Conservation (phyloP, 352 stramenopile species). For the Phytophthora brassicae region DNA sequence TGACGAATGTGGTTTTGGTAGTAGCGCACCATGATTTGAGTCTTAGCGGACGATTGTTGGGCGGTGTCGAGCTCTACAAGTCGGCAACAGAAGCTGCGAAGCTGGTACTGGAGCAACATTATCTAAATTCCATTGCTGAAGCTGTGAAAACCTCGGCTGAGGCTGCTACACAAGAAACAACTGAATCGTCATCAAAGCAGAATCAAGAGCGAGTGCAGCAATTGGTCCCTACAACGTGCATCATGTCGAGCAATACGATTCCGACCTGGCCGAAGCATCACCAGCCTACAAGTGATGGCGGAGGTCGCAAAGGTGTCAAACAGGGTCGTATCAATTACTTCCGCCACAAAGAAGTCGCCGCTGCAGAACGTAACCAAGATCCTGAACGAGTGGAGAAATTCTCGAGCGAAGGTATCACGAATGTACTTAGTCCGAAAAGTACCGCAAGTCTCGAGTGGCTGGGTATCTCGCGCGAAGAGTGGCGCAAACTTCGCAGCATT, state of each 20-base stretch:
- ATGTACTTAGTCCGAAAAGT: constrained; percentile 19
- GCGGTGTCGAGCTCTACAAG: constrained; percentile 69
- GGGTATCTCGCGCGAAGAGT: constrained; percentile 67
- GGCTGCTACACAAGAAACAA: constrained; percentile 26
- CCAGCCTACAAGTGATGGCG: constrained; percentile 53
- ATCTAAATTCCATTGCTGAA: constrained; percentile 53
- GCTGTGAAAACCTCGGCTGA: constrained; percentile 42
- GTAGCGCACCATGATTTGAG: constrained; percentile 68
- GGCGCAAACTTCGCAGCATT: constrained; percentile 61
- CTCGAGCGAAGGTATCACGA: constrained; percentile 19
- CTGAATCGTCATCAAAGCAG: constrained; percentile 8
- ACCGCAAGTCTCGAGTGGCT: constrained; percentile 58
- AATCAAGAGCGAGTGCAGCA: constrained; percentile 26
- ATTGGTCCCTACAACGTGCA: constrained; percentile 33
- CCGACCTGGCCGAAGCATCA: constrained; percentile 60
- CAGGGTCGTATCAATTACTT: constrained; percentile 76
- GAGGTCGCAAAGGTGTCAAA: constrained; percentile 50
- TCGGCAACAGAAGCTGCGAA: constrained; percentile 70
- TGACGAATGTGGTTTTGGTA: constrained; percentile 70
- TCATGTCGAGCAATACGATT: constrained; percentile 63
- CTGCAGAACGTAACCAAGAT: constrained; percentile 35
- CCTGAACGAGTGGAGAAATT: constrained; percentile 4
- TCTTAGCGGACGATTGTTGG: constrained; percentile 55
- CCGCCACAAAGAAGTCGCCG: constrained; percentile 30
- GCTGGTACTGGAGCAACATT: constrained; percentile 74